These are phyloP conservation scores for Trichoderma atrobrunneum DNA, from an alignment of 2,329 filamentous ascomycete genomes.

Conservation along the genomic window DNA sequence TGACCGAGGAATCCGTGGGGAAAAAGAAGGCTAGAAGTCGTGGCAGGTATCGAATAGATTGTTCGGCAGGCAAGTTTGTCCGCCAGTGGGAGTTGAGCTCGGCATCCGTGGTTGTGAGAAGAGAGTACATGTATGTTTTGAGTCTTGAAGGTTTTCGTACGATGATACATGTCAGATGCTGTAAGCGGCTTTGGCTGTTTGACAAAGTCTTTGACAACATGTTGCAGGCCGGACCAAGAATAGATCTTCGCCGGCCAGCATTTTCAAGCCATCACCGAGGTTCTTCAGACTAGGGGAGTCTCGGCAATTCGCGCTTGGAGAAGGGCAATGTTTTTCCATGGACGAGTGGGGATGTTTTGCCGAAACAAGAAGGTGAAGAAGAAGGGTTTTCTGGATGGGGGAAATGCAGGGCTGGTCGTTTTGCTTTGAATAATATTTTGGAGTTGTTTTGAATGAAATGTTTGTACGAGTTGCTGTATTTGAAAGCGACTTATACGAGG, in stretches of 20 bases:
- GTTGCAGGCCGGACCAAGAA: neutral
- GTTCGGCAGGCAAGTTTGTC: neutral
- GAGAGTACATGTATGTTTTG: neutral
- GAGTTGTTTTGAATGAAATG: neutral
- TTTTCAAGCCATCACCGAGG: neutral
- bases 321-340: neutral
- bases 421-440: neutral
- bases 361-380: neutral
- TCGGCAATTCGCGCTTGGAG: neutral
- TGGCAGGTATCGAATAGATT: neutral
- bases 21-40: neutral
- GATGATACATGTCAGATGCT: neutral
- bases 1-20: neutral
- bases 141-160: neutral
- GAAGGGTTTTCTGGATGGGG: neutral
- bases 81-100: neutral
- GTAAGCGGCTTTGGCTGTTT: neutral
- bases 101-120: neutral
- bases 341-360: neutral
- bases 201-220: neutral
- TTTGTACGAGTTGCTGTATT: neutral
- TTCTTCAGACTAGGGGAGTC: neutral
- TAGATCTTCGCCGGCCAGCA: neutral
- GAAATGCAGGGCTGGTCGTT: neutral
- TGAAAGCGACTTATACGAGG: neutral